Base-by-base conservation (phyloP, 2,329 filamentous ascomycete genomes). In the Colletotrichum sp. region DNA sequence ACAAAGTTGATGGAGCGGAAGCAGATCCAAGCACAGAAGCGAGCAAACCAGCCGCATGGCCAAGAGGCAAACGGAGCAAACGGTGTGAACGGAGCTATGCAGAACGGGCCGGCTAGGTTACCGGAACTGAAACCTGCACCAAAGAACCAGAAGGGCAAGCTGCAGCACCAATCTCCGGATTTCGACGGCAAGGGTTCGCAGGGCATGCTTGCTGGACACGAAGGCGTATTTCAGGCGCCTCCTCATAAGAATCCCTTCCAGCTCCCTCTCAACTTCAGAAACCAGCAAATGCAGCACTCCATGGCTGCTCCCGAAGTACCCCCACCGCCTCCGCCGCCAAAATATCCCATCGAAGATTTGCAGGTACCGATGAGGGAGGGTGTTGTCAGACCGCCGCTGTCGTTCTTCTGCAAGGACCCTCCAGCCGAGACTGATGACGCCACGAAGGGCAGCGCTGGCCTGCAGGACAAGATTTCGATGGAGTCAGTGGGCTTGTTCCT, bases 321-420 rank as follows among this genome's bases (percentile, higher is more conserved):
- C 5, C 91, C 93, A 1, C 91, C 93, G 8, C 94, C 94, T 4
- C 94, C 95, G 1, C 92, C 93, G 2, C 94, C 97, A 77, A 98
- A 98, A 83, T 99, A 98, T 83, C 97, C 97, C 0, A 98, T 98
- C 77, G 97, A 99, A 81, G 97, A 99, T 85, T 86, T 99, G 65
- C 94, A 98, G 79, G 89, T 99, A 28, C 90, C 93, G 26, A 93
- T 94, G 3, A 91, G 92, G 72, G 90, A 93, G 69, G 92, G 89
- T 30, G 84, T 89, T 57, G 90, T 92, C 72, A 92, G 97, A 16
- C 97, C 97, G 4, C 86, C 91, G 2, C 86, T 99, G 63, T 95
- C 95, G 73, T 98, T 95, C 82, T 88, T 98, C 79, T 95, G 94
- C 77, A 90, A 89, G 69, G 90, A 95, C 73, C 89, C 91, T 12